These are phyloP conservation scores for Akanthomyces lecanii DNA, from an alignment of 2,329 filamentous ascomycete species.

Conservation along the genomic window DNA sequence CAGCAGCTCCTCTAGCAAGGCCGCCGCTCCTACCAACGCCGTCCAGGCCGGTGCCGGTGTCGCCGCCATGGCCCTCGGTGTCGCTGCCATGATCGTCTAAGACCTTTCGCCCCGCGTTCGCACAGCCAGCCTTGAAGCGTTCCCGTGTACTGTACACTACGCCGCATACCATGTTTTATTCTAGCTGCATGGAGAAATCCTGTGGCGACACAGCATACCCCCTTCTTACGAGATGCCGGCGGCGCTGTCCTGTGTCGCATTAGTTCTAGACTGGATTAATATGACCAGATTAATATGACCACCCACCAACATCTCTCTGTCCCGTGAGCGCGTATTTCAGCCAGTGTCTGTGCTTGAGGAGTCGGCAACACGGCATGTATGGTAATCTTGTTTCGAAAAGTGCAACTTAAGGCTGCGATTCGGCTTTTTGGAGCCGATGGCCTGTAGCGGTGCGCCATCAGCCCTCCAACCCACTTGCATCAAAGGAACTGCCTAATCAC, in stretches of 20 bases:
- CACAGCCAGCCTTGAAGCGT: too few species aligned
- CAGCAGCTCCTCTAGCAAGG: not conserved
- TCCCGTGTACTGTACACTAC: not conserved
- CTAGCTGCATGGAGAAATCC: not conserved
- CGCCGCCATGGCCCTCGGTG: conserved; percentile 6
- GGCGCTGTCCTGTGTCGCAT: not conserved
- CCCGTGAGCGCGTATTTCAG: too few species aligned
- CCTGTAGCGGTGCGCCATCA: too few species aligned
- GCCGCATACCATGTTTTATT: not conserved
- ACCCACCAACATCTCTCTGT: not conserved
- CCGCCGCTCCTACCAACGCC: conserved; percentile 3
- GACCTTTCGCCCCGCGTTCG: too few species aligned
- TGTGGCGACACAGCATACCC: not conserved
- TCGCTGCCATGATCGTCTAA: conserved; percentile 9
- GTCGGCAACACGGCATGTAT: too few species aligned
- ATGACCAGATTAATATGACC: not conserved
- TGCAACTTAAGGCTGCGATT: too few species aligned
- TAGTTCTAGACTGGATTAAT: not conserved
- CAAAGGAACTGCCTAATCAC: too few species aligned
- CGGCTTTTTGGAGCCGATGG: too few species aligned
- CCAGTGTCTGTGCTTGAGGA: too few species aligned
- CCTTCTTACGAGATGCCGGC: not conserved
- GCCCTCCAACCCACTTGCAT: too few species aligned
- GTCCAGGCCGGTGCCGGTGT: not conserved
- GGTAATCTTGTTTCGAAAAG: too few species aligned